Conservation (phyloP, 2,329 filamentous ascomycete genomes). For the Thelonectria discophora region DNA sequence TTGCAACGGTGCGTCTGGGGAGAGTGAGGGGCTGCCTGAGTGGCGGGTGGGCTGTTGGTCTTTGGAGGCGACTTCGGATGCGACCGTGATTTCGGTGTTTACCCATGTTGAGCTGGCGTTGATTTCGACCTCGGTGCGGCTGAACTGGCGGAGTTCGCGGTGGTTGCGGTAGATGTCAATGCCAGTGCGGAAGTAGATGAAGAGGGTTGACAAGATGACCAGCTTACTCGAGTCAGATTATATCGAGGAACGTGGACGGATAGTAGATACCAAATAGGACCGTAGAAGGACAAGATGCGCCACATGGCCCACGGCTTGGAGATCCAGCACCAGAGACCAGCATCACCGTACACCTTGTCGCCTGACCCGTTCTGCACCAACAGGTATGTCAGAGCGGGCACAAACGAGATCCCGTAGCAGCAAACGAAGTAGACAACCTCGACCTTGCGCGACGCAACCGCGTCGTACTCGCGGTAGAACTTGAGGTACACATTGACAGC, state of each 20-base stretch:
- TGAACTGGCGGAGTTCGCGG: conserved; percentile 9
- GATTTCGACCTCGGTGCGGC: conserved; percentile 14
- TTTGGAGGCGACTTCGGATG: conserved; percentile 1
- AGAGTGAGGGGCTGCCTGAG: not conserved
- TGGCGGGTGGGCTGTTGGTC: not conserved
- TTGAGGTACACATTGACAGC: conserved; percentile 81
- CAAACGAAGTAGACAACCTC: conserved; percentile 14
- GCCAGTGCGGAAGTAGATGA: conserved; percentile 20
- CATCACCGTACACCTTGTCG: conserved; percentile 13
- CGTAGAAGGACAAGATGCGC: conserved; percentile 19
- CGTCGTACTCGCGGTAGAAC: conserved; percentile 75
- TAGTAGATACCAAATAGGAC: conserved; percentile 14
- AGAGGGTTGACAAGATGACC: conserved; percentile 13
- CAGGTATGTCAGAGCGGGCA: conserved; percentile 12
- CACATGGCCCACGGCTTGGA: conserved; percentile 16
- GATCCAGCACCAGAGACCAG: conserved; percentile 17
- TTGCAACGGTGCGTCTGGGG: not conserved
- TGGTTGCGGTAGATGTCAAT: conserved; percentile 17
- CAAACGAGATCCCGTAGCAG: conserved; percentile 16
- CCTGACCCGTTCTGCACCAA: conserved; percentile 5
- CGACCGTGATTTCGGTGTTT: conserved; percentile 13
- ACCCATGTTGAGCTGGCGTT: not conserved
- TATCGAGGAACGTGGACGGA: not conserved
- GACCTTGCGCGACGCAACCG: conserved; percentile 61
- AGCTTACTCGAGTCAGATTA: not conserved